Evolutionary conservation across 768 basidiomycete species (phyloP), one percentile per base, ranked within the genome.

Genomic region (Lactarius hengduanensis): DNA sequence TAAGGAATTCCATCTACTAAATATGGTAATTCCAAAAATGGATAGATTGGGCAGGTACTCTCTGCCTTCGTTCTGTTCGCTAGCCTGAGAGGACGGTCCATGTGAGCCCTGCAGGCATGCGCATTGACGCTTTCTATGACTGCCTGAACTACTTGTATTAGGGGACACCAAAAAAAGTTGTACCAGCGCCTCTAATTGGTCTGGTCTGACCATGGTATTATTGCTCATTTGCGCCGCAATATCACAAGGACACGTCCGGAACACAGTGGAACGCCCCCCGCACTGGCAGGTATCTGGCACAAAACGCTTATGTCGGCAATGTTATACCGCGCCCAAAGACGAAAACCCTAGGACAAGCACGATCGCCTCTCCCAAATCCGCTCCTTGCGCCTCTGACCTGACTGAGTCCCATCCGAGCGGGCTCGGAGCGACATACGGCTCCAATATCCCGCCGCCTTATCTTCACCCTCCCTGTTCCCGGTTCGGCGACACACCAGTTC

Each of bases 201-300:
- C 13, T 50, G 47, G 47, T 22, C 22, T 50, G 47, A 22, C 47
- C 10, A 47, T 47, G 22, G 45, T 6, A 13, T 50, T 50, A 50
- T 26, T 50, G 13, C 11, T 5, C 22, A 13, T 50, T 26, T 50
- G 26, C 50, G 50, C 50, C 50, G 50, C 50, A 53, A 22, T 13
- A 53, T 53, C 50, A 53, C 26, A 53, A 53, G 22, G 50, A 53
- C 47, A 50, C 50, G 50, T 28, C 50, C n/a, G 50, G 22, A 22
- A 26, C 26, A 16, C 10, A 47, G n/a, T 22, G 45, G 45, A 47
- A 47, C 4, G 5, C 10, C 41, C 45, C 4, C 22, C 22, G 22
- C 8, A 30, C 30, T 4, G 30, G 8, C n/a, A 50, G 50, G 22
- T 7, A 50, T 50, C 26, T 53, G 50, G 26, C 50, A 26, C 50